Evolutionary conservation across 164 flowering plant species (phyloP).

Genomic region (Vitis rotundifolia): DNA sequence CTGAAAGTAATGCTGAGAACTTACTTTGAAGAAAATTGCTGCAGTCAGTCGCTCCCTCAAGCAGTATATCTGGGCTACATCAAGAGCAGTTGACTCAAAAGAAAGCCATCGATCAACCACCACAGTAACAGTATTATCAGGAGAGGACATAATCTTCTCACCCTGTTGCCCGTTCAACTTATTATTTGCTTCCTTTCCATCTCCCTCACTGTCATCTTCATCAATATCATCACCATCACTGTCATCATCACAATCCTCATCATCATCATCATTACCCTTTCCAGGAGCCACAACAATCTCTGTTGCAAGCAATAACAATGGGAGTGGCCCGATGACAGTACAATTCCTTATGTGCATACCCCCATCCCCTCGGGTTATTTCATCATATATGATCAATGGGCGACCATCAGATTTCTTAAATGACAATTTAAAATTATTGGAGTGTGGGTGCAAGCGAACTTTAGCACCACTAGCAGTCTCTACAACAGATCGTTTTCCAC

Average conservation of each 20-base stretch:
- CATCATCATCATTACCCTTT: slow-evolving; percentile 30
- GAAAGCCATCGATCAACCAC: slow-evolving; percentile 84
- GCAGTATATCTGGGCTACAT: slow-evolving; percentile 87
- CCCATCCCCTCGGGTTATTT: slow-evolving; percentile 78
- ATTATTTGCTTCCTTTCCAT: slow-evolving; percentile 30
- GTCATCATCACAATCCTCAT: slow-evolving; percentile 21
- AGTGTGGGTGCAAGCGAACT: slow-evolving; percentile 65
- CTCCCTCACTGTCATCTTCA: slow-evolving; percentile 33
- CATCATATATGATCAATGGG: slow-evolving; percentile 70
- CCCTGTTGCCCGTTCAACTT: slow-evolving; percentile 27
- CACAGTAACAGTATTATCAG: slow-evolving; percentile 68
- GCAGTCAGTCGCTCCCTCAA: slow-evolving; percentile 79
- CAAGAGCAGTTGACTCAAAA: slow-evolving; percentile 75
- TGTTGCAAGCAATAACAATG: slow-evolving; percentile 67
- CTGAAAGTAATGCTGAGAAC: slow-evolving; percentile 13
- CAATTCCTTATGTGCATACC: slow-evolving; percentile 65
- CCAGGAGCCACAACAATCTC: slow-evolving; percentile 85
- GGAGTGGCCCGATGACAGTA: slow-evolving; percentile 74
- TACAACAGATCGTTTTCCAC: slow-evolving; percentile 32
- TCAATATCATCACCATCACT: slow-evolving; percentile 16
- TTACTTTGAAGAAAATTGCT: slow-evolving; percentile 77
- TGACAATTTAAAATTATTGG: slow-evolving; percentile 44
- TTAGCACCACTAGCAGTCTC: slow-evolving; percentile 71
- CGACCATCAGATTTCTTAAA: slow-evolving; percentile 17
- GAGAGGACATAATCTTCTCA: slow-evolving; percentile 69